These are phyloP conservation scores for Streptanthus diversifolius DNA, from an alignment of 345 rosid species.

Conservation along the genomic window DNA sequence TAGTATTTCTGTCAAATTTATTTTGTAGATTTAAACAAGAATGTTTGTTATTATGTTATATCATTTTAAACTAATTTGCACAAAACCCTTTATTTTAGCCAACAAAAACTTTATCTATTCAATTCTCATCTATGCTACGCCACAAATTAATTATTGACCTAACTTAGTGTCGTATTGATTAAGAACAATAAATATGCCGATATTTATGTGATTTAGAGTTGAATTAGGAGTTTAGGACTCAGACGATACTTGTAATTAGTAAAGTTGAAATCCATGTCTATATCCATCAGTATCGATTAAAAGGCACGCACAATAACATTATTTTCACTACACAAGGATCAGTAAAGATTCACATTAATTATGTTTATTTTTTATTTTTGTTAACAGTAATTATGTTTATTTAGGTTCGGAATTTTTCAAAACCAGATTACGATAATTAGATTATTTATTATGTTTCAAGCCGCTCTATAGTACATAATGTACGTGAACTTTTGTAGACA, in stretches of 20 bases:
- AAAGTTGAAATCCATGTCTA: conserved; percentile 4
- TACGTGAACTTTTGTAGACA: too few relatives aligned
- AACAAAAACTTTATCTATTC: not conserved
- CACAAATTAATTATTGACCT: not conserved
- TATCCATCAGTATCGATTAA: not conserved
- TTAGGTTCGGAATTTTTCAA: not conserved
- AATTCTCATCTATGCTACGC: not conserved
- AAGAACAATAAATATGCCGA: not conserved
- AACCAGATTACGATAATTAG: not conserved
- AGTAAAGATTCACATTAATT: not conserved
- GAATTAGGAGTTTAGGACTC: not conserved
- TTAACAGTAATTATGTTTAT: too few relatives aligned
- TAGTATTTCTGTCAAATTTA: not conserved
- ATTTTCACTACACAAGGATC: not conserved
- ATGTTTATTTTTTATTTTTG: too few relatives aligned
- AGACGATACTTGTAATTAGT: not conserved
- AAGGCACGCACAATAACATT: not conserved
- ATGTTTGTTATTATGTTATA: not conserved
- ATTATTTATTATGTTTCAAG: not conserved
- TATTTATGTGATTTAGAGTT: not conserved
- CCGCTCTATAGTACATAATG: not conserved
- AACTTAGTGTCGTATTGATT: not conserved
- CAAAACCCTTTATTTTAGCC: not conserved
- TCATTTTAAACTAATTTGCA: not conserved
- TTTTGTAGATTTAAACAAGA: not conserved